These are phyloP conservation scores for Paramecium primaurelia DNA, from an alignment of 73 alveolate genomes.

Conservation along the genomic window DNA sequence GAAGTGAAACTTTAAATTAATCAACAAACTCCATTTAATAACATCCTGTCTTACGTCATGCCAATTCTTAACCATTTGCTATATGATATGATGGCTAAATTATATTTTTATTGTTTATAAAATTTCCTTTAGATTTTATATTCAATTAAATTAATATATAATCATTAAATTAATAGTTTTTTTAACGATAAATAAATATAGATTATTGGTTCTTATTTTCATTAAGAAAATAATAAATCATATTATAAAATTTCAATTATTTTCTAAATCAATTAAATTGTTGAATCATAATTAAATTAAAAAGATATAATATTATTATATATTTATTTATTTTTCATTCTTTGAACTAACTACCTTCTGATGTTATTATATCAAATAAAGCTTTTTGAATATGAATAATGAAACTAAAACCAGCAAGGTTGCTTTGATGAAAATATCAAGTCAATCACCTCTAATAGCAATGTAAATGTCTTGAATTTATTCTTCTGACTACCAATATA, in stretches of 20 bases:
- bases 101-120: not conserved
- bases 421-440: slow-evolving; percentile 95
- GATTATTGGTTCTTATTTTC: not conserved
- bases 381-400: slow-evolving; percentile 98
- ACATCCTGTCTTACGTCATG: not conserved
- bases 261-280: not conserved
- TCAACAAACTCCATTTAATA: not conserved
- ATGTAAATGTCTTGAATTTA: slow-evolving; percentile 96
- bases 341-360: slow-evolving; percentile 1
- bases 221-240: not conserved
- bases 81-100: not conserved
- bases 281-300: not conserved
- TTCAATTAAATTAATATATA: not conserved
- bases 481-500: slow-evolving; percentile 83
- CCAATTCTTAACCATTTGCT: not conserved
- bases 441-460: slow-evolving; percentile 98
- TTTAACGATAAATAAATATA: not conserved
- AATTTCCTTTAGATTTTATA: not conserved
- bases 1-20: slow-evolving; percentile 9
- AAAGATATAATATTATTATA: not conserved
- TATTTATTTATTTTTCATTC: not conserved
- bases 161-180: not conserved
- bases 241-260: not conserved
- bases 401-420: slow-evolving; percentile 99
- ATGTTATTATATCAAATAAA: slow-evolving; percentile 54